phyloP scores from a whole-genome alignment of 768 basidiomycete genomes.

The Neoboletus magnificus region DNA sequence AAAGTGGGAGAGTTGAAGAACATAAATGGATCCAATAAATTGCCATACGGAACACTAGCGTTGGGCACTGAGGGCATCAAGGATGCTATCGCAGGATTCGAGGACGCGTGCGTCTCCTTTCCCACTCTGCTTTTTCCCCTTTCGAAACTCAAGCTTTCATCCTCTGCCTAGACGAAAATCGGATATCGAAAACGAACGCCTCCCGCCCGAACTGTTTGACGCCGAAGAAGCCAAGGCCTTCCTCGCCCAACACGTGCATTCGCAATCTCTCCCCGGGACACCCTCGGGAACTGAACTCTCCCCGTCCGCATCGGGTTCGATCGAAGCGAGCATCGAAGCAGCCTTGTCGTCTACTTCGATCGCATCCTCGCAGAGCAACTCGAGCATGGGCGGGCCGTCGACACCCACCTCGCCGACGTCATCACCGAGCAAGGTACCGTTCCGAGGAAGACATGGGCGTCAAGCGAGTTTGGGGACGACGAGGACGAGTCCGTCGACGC shows the following conservation, averaged over 20 bases:
- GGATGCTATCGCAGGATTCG: slow-evolving; percentile 89
- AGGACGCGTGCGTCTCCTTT: slow-evolving; percentile 77
- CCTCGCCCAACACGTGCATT: slow-evolving; percentile 35
- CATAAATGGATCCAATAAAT: slow-evolving; percentile 69
- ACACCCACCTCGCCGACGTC: slow-evolving; percentile 38
- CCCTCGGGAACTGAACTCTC: slow-evolving; percentile 45
- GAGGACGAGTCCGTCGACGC: slow-evolving; percentile 84
- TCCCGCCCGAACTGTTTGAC: slow-evolving; percentile 95
- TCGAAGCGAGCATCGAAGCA: slow-evolving; percentile 41
- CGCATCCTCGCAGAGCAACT: slow-evolving; percentile 22
- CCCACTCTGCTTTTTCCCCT: background rate
- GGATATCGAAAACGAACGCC: slow-evolving; percentile 97
- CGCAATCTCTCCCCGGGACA: slow-evolving; percentile 48
- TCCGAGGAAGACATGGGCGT: slow-evolving; percentile 57
- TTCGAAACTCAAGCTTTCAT: background rate
- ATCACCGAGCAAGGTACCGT: slow-evolving; percentile 47
- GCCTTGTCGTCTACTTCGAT: slow-evolving; percentile 21
- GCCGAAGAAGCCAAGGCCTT: slow-evolving; percentile 67
- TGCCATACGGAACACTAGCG: slow-evolving; percentile 82
- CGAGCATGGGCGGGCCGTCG: slow-evolving; percentile 17
- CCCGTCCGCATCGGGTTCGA: slow-evolving; percentile 42
- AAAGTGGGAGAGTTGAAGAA: slow-evolving; percentile 95
- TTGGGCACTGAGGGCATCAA: slow-evolving; percentile 92
- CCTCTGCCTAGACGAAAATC: slow-evolving; percentile 73
- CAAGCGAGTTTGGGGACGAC: slow-evolving; percentile 82